Evolutionary conservation across 306 rosid genomes (phyloP), one percentile per base, ranked within the genome.

Genomic region (Quercus glauca): DNA sequence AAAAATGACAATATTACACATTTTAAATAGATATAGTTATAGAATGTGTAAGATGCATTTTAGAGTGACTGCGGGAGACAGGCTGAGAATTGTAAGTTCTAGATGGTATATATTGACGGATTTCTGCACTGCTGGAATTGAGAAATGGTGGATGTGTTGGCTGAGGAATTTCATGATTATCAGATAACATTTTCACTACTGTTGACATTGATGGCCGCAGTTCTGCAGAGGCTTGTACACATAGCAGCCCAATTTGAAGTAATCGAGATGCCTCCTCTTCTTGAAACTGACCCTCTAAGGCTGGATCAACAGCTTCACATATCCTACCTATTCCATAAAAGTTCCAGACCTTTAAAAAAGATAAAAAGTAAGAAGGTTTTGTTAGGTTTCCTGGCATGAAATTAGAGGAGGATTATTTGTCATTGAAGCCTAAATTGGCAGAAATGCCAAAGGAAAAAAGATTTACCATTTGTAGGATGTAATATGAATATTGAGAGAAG

Each of bases 191-290:
- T 76, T 88, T 83, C 73, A 88, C 87, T 43, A 88, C 85, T 11
- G 43, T 45, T n/a, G 91, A 72, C 91, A 88, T 88, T 49, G 86
- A 72, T 21, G 89, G 91, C 35, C 91, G 75, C 31, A 83, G 75
- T 45, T 88, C 86, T 52, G 91, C 91, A 29, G 85, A 78, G 75
- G 91, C 91, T 69, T 88, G 91, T 23, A 78, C 87, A 55, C 91
- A 85, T 68, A 88, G 80, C 7, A 88, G 79, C 57, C 89, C 91
- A 17, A 88, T 85, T 75, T 82, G 87, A 75, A 85, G 87, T 41
- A 85, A 58, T 18, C 78, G 75, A 68, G 85, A 85, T 33, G 89
- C 91, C 80, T 80, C 80, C 25, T 78, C 83, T 20, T 21, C 68
- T 35, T 57, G 67, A 57, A 74, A 83, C 33, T 58, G 71, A 17